These are phyloP conservation scores for Beauveria pseudobassiana DNA, from an alignment of 2,329 filamentous ascomycete genomes.

Conservation along the genomic window DNA sequence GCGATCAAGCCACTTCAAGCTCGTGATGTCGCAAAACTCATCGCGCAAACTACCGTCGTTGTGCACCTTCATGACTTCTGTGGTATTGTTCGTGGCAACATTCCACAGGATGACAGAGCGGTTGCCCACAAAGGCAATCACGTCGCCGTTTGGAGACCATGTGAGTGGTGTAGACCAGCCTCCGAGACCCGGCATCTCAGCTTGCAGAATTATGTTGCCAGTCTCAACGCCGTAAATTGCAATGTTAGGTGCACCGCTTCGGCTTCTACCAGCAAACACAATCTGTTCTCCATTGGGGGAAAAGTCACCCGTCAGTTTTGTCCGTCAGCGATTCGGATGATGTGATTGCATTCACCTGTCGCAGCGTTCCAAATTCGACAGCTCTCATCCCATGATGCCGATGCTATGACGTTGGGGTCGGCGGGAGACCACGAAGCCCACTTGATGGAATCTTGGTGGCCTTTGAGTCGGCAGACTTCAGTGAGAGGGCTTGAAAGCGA, in stretches of 20 bases:
- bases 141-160: background rate
- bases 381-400: slow-evolving; percentile 3
- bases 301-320: slow-evolving; percentile 6
- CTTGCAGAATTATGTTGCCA: background rate
- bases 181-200: background rate
- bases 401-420: background rate
- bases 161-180: background rate
- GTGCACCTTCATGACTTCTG: slow-evolving; percentile 1
- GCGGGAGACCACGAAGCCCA: slow-evolving; percentile 7
- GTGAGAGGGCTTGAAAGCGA: background rate
- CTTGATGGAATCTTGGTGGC: slow-evolving; percentile 4
- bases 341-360: background rate
- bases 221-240: slow-evolving; percentile 1
- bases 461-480: slow-evolving; percentile 4
- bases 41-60: background rate
- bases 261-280: background rate
- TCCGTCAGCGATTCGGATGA: background rate
- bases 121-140: background rate
- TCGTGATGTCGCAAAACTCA: background rate
- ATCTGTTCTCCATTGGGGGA: slow-evolving; percentile 4
- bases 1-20: slow-evolving; percentile 2
- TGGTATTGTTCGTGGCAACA: background rate
- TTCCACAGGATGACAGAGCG: slow-evolving; percentile 5
- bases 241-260: background rate
- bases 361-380: slow-evolving; percentile 5